Conservation (phyloP, 768 basidiomycete species). For the Russula sp. region DNA sequence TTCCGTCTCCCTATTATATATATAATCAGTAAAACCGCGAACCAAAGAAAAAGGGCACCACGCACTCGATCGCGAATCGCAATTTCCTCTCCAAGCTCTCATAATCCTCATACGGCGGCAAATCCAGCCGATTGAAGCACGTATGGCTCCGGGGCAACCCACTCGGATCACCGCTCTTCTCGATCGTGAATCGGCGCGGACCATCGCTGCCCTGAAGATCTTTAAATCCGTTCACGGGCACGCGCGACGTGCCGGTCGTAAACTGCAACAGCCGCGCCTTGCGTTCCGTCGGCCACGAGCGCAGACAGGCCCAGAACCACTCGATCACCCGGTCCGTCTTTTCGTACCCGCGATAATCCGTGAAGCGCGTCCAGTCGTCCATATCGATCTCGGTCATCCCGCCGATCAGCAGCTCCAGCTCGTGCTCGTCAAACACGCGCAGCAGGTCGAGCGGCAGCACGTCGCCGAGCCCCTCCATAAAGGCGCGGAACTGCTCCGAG, state of each 20-base stretch:
- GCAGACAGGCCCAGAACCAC: slow-evolving; percentile 94
- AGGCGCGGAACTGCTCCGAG: slow-evolving; percentile 76
- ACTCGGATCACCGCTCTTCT: slow-evolving; percentile 86
- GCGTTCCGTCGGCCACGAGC: slow-evolving; percentile 83
- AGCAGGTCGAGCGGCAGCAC: slow-evolving; percentile 78
- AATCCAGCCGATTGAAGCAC: slow-evolving; percentile 85
- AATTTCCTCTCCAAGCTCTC: slow-evolving; percentile 82
- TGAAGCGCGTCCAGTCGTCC: slow-evolving; percentile 92
- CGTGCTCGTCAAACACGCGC: slow-evolving; percentile 86
- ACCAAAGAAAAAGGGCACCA: background rate
- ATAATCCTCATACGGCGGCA: slow-evolving; percentile 86
- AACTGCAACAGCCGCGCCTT: slow-evolving; percentile 85
- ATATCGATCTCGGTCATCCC: slow-evolving; percentile 55
- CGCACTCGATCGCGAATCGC: slow-evolving; percentile 76
- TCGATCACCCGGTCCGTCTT: slow-evolving; percentile 84
- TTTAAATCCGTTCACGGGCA: slow-evolving; percentile 91
- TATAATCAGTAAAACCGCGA: background rate
- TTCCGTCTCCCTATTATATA: slow-evolving; percentile 56
- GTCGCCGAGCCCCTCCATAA: slow-evolving; percentile 81
- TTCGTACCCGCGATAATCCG: slow-evolving; percentile 84
- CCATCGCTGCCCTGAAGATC: slow-evolving; percentile 92
- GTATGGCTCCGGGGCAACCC: slow-evolving; percentile 89
- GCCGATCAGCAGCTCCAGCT: slow-evolving; percentile 83
- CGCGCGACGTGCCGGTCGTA: slow-evolving; percentile 77
- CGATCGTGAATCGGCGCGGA: slow-evolving; percentile 87